phyloP scores from a whole-genome alignment of 2,329 filamentous ascomycete species.

The Zalaria sp. region DNA sequence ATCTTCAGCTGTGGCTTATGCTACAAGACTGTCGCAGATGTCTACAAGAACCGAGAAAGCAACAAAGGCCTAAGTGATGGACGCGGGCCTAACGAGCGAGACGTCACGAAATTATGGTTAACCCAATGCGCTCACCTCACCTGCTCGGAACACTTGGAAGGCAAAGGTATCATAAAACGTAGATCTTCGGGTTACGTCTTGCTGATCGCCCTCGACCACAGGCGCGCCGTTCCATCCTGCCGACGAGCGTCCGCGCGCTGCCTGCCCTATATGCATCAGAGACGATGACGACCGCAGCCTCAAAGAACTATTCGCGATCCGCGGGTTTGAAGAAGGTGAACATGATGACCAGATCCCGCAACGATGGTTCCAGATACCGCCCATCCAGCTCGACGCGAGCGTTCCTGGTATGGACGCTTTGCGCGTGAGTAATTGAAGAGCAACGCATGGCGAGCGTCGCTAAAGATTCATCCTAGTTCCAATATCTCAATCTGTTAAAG shows the following conservation, averaged over 20 bases:
- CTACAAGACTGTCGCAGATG: constrained; percentile 28
- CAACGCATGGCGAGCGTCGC: background rate
- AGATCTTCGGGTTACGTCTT: background rate
- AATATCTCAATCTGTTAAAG: constrained; percentile 25
- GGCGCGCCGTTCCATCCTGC: constrained; percentile 31
- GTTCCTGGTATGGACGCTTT: constrained; percentile 27
- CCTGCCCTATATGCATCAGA: constrained; percentile 30
- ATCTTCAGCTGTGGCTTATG: constrained; percentile 36
- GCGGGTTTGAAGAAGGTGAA: constrained; percentile 26
- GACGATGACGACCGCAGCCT: constrained; percentile 18
- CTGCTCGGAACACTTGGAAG: constrained; percentile 33
- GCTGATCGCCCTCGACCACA: constrained; percentile 9
- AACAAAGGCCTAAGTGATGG: constrained; percentile 19
- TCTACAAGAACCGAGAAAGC: constrained; percentile 25
- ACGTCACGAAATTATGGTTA: constrained; percentile 32
- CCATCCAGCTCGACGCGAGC: constrained; percentile 23
- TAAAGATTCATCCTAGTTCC: constrained; percentile 25
- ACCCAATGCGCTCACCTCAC: constrained; percentile 34
- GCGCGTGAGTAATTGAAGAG: constrained; percentile 17
- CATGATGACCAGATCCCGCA: constrained; percentile 29
- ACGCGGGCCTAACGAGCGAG: constrained; percentile 17
- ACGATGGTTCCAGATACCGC: constrained; percentile 29
- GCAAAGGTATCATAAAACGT: constrained; percentile 26
- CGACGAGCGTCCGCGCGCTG: constrained; percentile 23
- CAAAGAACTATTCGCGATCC: constrained; percentile 29